These are phyloP conservation scores for Ustulina deusta DNA, from an alignment of 2,329 filamentous ascomycete genomes.

Conservation along the genomic window DNA sequence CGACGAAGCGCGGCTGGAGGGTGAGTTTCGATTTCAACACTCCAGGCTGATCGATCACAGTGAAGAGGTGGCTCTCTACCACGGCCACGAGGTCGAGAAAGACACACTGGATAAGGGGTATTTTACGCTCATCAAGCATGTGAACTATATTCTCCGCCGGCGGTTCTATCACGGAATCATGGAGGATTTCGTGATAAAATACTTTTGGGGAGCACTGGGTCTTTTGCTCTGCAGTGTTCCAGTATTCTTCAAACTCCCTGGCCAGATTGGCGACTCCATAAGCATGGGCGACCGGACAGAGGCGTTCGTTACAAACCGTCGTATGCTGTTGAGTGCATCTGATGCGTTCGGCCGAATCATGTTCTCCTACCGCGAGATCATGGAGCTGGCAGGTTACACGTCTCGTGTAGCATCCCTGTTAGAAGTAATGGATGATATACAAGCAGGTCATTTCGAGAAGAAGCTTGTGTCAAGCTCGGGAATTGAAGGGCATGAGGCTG, in stretches of 20 bases:
- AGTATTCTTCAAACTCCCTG: constrained; percentile 93
- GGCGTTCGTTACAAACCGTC: constrained; percentile 91
- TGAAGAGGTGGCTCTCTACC: constrained; percentile 93
- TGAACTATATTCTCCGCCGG: constrained; percentile 91
- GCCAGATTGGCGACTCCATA: constrained; percentile 64
- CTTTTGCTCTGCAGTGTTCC: constrained; percentile 93
- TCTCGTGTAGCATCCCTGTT: constrained; percentile 89
- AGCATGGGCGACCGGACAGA: constrained; percentile 79
- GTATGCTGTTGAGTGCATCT: constrained; percentile 91
- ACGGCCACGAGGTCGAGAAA: constrained; percentile 93
- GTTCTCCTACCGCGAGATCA: constrained; percentile 98
- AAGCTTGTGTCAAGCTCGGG: constrained; percentile 91
- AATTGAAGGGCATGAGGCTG: constrained; percentile 82
- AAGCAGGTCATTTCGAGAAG: constrained; percentile 92
- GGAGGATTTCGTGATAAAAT: constrained; percentile 99
- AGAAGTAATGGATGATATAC: constrained; percentile 94
- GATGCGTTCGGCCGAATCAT: constrained; percentile 96
- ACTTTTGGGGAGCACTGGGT: constrained; percentile 96
- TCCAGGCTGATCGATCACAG: constrained; percentile 94
- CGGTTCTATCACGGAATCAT: constrained; percentile 98
- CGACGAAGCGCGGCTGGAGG: constrained; percentile 92
- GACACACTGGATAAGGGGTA: constrained; percentile 98
- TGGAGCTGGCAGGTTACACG: constrained; percentile 94
- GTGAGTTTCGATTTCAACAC: constrained; percentile 96
- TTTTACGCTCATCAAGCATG: constrained; percentile 98